These are phyloP conservation scores for Sphaerulina musiva DNA, from an alignment of 2,329 filamentous ascomycete species.

Conservation along the genomic window DNA sequence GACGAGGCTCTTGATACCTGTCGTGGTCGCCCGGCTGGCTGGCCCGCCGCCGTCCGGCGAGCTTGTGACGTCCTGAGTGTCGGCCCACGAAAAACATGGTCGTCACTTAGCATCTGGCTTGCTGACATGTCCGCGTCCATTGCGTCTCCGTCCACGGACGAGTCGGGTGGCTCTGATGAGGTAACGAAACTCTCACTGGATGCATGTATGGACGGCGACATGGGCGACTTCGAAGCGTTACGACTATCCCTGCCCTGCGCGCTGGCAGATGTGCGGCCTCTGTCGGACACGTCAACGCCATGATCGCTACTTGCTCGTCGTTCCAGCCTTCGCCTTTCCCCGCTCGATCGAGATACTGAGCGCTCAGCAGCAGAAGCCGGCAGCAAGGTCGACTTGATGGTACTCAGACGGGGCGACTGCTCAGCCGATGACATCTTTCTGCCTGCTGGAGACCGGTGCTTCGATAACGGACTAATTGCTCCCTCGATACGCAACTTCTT, in stretches of 20 bases:
- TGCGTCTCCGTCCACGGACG: constrained; percentile 17
- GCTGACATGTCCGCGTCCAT: constrained; percentile 53
- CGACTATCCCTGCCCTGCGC: constrained; percentile 42
- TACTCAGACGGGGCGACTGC: constrained; percentile 26
- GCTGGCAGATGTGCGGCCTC: constrained; percentile 56
- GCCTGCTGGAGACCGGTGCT: constrained; percentile 2
- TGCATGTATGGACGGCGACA: constrained; percentile 50
- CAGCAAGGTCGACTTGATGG: constrained; percentile 42
- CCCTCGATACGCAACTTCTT: constrained; percentile 14
- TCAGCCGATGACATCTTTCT: constrained; percentile 11
- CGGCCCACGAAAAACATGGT: constrained; percentile 80
- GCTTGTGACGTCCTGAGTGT: constrained; percentile 46
- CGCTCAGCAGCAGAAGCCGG: constrained; percentile 35
- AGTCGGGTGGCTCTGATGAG: constrained; percentile 26
- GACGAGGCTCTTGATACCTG: constrained; percentile 36
- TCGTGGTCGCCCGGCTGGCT: constrained; percentile 25
- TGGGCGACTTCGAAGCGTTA: constrained; percentile 42
- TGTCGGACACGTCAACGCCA: constrained; percentile 34
- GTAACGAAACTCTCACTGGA: constrained; percentile 66
- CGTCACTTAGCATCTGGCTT: constrained; percentile 81
- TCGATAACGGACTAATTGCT: constrained; percentile 3
- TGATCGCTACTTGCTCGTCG: constrained; percentile 31
- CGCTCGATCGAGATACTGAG: constrained; percentile 38
- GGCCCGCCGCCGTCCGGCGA: constrained; percentile 17
- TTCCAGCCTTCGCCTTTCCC: constrained; percentile 35